Evolutionary conservation across 1,284 basidiomycete genomes (phyloP).

Genomic region (Leucoagaricus sp.): DNA sequence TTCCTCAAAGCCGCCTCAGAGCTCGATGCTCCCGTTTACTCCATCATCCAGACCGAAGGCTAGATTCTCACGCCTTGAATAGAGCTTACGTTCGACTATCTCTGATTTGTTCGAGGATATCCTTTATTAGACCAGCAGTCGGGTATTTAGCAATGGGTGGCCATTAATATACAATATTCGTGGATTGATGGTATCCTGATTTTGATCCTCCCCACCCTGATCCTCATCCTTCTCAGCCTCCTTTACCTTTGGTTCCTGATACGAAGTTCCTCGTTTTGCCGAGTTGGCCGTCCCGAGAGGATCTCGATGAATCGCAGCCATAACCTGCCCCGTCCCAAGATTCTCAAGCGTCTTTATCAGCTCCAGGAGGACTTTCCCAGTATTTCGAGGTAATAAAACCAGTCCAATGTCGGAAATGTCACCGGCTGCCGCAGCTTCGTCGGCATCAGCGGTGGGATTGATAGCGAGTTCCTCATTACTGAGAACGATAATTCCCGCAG

Average conservation of each 20-base stretch:
- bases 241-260: constrained; percentile 23
- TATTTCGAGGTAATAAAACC: constrained; percentile 55
- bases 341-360: constrained; percentile 55
- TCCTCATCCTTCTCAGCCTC: constrained; percentile 23
- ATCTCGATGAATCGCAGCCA: constrained; percentile 38
- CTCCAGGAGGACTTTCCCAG: constrained; percentile 52
- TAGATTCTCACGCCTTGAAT: constrained; percentile 29
- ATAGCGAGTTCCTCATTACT: constrained; percentile 59
- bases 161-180: constrained; percentile 76
- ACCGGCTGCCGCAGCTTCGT: constrained; percentile 59
- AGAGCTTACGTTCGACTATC: background rate
- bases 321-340: constrained; percentile 48
- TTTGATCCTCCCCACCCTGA: constrained; percentile 22
- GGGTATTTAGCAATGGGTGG: constrained; percentile 74
- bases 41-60: constrained; percentile 79
- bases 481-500: constrained; percentile 74
- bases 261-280: constrained; percentile 33
- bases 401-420: constrained; percentile 60
- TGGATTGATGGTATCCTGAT: constrained; percentile 34
- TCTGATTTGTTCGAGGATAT: background rate
- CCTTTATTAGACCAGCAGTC: constrained; percentile 54
- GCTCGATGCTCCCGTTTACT: constrained; percentile 87
- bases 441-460: constrained; percentile 65
- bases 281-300: constrained; percentile 10
- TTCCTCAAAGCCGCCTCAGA: constrained; percentile 82